These are phyloP conservation scores for Gastrolobium bilobum DNA, from an alignment of 306 rosid species.

Conservation along the genomic window DNA sequence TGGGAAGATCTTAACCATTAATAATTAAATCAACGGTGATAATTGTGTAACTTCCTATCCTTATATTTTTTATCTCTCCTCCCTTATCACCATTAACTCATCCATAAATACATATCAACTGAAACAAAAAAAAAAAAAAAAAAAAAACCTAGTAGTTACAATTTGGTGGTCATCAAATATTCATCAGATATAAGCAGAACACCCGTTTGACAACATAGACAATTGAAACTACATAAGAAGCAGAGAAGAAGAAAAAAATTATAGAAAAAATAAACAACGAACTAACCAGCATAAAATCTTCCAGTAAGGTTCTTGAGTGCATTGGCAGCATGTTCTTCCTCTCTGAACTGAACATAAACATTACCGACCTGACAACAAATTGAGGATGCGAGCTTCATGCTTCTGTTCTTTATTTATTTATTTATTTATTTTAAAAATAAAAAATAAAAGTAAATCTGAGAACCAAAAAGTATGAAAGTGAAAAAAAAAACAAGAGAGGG, in stretches of 20 bases:
- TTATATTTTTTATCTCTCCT: no score
- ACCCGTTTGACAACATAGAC: neutral
- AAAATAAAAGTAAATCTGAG: neutral
- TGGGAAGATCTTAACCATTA: no score
- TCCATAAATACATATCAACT: neutral
- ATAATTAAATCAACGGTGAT: no score
- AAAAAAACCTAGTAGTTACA: neutral
- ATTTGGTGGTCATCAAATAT: neutral
- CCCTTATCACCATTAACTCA: no score
- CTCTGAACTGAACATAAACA: slow-evolving; percentile 47
- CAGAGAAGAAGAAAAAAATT: neutral
- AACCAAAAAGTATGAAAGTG: neutral
- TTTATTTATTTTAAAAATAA: no score
- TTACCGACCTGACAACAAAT: slow-evolving; percentile 56
- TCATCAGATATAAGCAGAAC: neutral
- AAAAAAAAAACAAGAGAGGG: neutral
- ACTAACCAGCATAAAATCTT: slow-evolving; percentile 71
- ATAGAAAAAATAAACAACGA: neutral
- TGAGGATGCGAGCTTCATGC: no score
- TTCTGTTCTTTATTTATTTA: no score
- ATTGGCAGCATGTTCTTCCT: slow-evolving; percentile 50
- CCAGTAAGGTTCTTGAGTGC: slow-evolving; percentile 54
- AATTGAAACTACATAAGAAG: neutral
- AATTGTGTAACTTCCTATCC: no score
- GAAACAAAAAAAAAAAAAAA: neutral